Evolutionary conservation across 495 filamentous ascomycete species (phyloP).

Genomic region (Hypoxylon trugodes): DNA sequence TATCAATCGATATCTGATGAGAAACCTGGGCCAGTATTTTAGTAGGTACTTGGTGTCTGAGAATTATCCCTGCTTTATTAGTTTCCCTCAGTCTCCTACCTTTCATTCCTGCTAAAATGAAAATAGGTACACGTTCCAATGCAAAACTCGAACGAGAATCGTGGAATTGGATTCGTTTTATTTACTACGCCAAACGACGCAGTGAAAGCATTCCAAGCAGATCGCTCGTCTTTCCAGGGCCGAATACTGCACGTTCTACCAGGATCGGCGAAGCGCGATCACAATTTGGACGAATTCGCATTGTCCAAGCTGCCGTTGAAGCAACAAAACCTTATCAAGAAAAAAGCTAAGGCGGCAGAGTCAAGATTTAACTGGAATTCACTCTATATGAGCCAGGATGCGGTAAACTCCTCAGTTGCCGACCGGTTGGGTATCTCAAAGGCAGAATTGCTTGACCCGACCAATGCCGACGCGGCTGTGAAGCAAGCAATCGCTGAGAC

Average conservation of each 20-base stretch:
- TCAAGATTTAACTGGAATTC: conserved; percentile 95
- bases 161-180: conserved; percentile 77
- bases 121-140: conserved; percentile 45
- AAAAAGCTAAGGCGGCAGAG: conserved; percentile 77
- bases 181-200: conserved; percentile 75
- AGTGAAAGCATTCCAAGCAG: conserved; percentile 75
- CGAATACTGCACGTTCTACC: conserved; percentile 89
- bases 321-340: conserved; percentile 89
- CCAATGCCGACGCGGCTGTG: conserved; percentile 89
- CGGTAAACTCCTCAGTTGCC: conserved; percentile 90
- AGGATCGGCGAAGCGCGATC: conserved; percentile 79
- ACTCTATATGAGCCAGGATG: conserved; percentile 96
- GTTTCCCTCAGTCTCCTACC: conserved; percentile 29
- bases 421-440: conserved; percentile 88
- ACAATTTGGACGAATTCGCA: conserved; percentile 83
- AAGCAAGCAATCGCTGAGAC: conserved; percentile 98
- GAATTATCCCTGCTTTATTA: conserved; percentile 44
- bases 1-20: conserved; percentile 68
- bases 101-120: conserved; percentile 45
- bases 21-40: conserved; percentile 68
- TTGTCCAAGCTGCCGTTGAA: conserved; percentile 90
- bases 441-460: conserved; percentile 89
- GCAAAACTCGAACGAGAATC: conserved; percentile 38
- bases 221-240: conserved; percentile 88
- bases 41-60: conserved; percentile 69